Percentiles rank a stretch among this genome's conserved stretches.
These are phyloP conservation scores for Diutina ranongensis DNA, from an alignment of 1,139 yeast genomes.

Conservation along the genomic window DNA sequence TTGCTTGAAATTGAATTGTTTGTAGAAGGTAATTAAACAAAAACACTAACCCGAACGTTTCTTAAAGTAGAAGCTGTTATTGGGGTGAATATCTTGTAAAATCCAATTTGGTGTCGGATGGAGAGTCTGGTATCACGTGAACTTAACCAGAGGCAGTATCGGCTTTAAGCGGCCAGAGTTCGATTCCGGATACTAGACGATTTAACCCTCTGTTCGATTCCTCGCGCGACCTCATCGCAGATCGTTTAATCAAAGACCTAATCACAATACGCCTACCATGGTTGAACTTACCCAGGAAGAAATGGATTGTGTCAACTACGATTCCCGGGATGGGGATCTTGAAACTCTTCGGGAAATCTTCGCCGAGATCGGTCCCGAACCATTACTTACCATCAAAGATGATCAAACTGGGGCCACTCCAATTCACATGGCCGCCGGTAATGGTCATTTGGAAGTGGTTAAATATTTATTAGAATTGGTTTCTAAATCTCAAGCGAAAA, in stretches of 20 bases:
- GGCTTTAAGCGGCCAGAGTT: too few species aligned
- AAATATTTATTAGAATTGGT: constrained; percentile 45
- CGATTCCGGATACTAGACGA: too few species aligned
- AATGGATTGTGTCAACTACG: constrained; percentile 68
- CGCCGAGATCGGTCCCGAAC: constrained; percentile 41
- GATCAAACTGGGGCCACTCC: constrained; percentile 62
- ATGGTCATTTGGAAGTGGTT: constrained; percentile 72
- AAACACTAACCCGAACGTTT: too few species aligned
- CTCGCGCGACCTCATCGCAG: constrained; percentile 3
- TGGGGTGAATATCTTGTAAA: too few species aligned
- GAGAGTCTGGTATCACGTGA: too few species aligned
- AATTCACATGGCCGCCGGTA: constrained; percentile 90
- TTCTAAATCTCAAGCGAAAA: constrained; percentile 29
- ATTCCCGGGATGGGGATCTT: constrained; percentile 80
- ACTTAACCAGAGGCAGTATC: too few species aligned
- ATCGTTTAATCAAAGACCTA: background rate
- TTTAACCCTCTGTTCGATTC: too few species aligned
- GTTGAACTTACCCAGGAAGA: constrained; percentile 46
- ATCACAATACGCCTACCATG: background rate
- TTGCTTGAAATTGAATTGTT: too few species aligned
- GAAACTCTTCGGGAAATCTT: constrained; percentile 63
- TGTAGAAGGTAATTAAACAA: too few species aligned
- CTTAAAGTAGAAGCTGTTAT: too few species aligned
- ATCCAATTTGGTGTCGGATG: too few species aligned
- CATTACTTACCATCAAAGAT: constrained; percentile 43